Evolutionary conservation across 2,329 filamentous ascomycete genomes (phyloP), one percentile per base, ranked within the genome.

Genomic region (Colletotrichum plurivorum): DNA sequence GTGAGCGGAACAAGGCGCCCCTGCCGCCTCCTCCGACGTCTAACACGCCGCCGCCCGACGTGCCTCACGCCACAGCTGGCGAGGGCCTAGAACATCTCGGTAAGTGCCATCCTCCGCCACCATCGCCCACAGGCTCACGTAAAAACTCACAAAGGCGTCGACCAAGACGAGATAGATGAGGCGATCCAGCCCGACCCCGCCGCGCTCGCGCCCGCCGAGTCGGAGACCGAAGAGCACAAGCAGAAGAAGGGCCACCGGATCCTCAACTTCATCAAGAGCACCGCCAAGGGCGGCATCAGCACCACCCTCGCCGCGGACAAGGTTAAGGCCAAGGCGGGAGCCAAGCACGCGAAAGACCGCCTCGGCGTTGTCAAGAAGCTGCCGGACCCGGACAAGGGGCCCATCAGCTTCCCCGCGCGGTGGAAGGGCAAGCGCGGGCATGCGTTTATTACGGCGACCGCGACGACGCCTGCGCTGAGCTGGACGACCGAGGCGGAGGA

Each of bases 1-100:
- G 93, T 48, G 94, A 97, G 79, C 89, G 88, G 12, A 95, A 95
- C 80, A 92, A 93, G 72, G 91, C 93, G 0, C 94, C 94, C 0
- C 80, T 97, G 0, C 93, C 93, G 0, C 90, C 88, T 0, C 85
- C 86, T 0, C 84, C 84, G 0, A 72, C 75, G 0, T 77, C 78
- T 3, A 75, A 76, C 20, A 74, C 76, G 0, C 77, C 80, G 0
- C 83, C 84, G 0, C 78, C 81, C 0, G 74, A 80, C 2, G 72
- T 78, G 25, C 78, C 84, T 1, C 83, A 88, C 39, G 81, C 84
- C 2, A 83, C 85, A 9, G 83, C 82, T 0, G 81, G 79, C 3
- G 77, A 80, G n/a, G 72, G 76, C 7, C 67, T 81, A 3, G 76
- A 79, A 1, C 74, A 80, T 64, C 57, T 82, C 36, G 80, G 80